Conservation (phyloP, 768 basidiomycete genomes). For the Termitomyces sp. region DNA sequence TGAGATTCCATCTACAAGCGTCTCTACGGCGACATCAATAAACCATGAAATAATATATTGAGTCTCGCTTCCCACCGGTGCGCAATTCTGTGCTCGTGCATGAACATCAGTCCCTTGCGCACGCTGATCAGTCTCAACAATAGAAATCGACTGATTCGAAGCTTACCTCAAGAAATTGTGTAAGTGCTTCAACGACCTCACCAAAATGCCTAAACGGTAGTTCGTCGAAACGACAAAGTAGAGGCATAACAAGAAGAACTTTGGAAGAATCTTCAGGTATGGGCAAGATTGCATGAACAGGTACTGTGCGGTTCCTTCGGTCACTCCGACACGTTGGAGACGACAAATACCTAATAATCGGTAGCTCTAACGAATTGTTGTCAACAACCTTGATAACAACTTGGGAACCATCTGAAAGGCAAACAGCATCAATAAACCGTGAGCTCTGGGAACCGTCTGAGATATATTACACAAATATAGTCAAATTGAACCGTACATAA, state of each 20-base stretch:
- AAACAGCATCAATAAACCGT: not conserved
- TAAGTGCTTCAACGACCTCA: not conserved
- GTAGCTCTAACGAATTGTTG: not conserved
- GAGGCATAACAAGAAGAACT: not conserved
- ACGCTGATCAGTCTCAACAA: not conserved
- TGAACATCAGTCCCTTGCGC: not conserved
- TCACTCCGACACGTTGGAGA: not conserved
- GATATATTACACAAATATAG: not conserved
- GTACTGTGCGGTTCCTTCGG: not conserved
- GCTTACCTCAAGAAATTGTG: not conserved
- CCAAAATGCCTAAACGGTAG: not conserved
- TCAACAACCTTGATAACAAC: not conserved
- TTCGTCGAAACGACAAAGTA: not conserved
- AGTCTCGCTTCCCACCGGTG: not conserved
- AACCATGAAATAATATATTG: not conserved
- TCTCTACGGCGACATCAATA: not conserved
- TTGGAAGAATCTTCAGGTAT: not conserved
- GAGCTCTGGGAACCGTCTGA: not conserved
- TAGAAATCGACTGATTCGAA: not conserved
- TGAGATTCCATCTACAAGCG: not conserved
- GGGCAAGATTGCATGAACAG: not conserved
- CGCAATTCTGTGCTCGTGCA: slow-evolving; percentile 1
- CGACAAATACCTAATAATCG: not conserved
- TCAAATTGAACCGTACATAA: not conserved
- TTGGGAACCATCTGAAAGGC: not conserved